Conservation (phyloP, 2,329 filamentous ascomycete species). For the Colletotrichum somersetense region DNA sequence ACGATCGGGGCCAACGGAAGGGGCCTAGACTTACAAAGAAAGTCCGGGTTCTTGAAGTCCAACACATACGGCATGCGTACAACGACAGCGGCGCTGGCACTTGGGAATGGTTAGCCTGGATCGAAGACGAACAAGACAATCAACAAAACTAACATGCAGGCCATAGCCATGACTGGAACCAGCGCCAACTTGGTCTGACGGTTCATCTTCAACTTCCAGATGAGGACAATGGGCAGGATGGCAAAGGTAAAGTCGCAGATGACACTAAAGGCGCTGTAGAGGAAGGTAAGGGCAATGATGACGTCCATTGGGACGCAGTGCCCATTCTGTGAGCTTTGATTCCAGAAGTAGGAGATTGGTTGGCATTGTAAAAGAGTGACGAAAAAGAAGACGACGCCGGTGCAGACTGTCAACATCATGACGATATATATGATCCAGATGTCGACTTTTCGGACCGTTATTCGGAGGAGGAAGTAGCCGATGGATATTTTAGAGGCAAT, state of each 20-base stretch:
- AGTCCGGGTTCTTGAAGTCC: slow-evolving; percentile 56
- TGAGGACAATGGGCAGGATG: slow-evolving; percentile 66
- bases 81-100: slow-evolving; percentile 59
- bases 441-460: slow-evolving; percentile 43
- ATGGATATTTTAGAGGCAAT: slow-evolving; percentile 51
- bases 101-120: slow-evolving; percentile 41
- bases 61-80: slow-evolving; percentile 57
- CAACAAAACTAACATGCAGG: slow-evolving; percentile 58
- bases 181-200: slow-evolving; percentile 64
- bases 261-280: slow-evolving; percentile 64
- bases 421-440: slow-evolving; percentile 48
- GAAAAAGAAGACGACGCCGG: slow-evolving; percentile 50
- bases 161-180: slow-evolving; percentile 67
- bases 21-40: slow-evolving; percentile 53
- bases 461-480: slow-evolving; percentile 46
- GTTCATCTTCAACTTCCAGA: slow-evolving; percentile 69
- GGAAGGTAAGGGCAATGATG: slow-evolving; percentile 65
- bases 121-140: neutral
- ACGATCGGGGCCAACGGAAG: neutral
- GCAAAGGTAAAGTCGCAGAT: slow-evolving; percentile 66
- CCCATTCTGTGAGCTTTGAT: slow-evolving; percentile 41
- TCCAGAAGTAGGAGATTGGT: slow-evolving; percentile 49
- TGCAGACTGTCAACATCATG: slow-evolving; percentile 47
- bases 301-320: slow-evolving; percentile 52
- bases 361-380: slow-evolving; percentile 49